Evolutionary conservation across 768 basidiomycete species (phyloP), one percentile per base, ranked within the genome.

Genomic region (Boletus insuetus): DNA sequence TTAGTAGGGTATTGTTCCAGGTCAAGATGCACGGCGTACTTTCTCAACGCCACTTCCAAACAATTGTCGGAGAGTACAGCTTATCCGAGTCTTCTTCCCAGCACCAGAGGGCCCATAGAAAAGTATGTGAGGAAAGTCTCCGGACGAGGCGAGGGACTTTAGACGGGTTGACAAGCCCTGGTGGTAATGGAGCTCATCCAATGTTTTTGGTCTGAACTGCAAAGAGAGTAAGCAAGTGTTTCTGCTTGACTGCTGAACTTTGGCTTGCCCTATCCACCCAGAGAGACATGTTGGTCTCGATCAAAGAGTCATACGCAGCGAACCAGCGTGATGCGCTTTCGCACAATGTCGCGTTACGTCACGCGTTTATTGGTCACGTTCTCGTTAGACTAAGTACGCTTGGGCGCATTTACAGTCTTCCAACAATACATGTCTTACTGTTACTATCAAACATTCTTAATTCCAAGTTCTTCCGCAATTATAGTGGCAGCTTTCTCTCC

Each of bases 91-190:
- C 81, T 99, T 99, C 79, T 98, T 98, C 16, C 96, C 96, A 14
- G 96, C 94, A 20, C 96, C 96, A 5, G 91, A 91, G 10, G 96
- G 96, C 0, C 96, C 96, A 66, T 98, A 99, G 76, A 98, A 96
- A 2, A 99, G 82, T 77, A 97, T 86, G 69, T 99, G 96, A 9
- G 96, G 96, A 68, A 99, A 98, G 76, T 98, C 95, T 1, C 92
- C 91, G 1, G 91, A 87, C 1, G 85, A 81, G 0, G 95, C 87
- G 58, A 98, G 77, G 3, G 94, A 88, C 56, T 80, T 82, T 32
- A 98, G 77, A 24, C 96, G 83, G 22, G 80, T 77, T 19, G 94
- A 91, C 32, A 99, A 84, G 40, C 80, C 82, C 34, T 77, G 69
- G 67, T 98, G 96, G 70, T 99, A 98, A 66, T 94, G 87, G 50